These are phyloP conservation scores for Nakaseomyces glabratus DNA, from an alignment of 1,139 yeast species.

Conservation along the genomic window DNA sequence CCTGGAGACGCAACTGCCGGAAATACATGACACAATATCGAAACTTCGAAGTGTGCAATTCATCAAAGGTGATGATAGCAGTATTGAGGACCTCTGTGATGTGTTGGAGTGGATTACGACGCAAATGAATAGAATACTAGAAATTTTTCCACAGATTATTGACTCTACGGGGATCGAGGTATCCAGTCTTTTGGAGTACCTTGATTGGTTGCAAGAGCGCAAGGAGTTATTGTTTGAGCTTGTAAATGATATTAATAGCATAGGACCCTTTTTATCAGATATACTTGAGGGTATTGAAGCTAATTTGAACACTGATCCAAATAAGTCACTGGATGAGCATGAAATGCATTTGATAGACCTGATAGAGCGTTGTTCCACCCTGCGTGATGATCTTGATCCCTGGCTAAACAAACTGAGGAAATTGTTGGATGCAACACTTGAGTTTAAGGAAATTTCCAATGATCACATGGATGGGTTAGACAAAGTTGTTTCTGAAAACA, in stretches of 20 bases:
- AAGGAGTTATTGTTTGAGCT: constrained; percentile 35
- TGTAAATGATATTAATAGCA: constrained; percentile 34
- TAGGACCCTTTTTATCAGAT: constrained; percentile 28
- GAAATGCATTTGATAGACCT: constrained; percentile 25
- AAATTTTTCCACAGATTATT: constrained; percentile 1
- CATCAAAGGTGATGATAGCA: background rate
- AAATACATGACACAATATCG: constrained; percentile 5
- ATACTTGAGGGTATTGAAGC: constrained; percentile 26
- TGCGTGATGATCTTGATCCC: constrained; percentile 32
- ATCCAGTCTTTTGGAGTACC: constrained; percentile 1
- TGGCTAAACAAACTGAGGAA: constrained; percentile 33
- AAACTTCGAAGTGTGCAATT: background rate
- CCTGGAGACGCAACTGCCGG: constrained; percentile 4
- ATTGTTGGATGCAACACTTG: constrained; percentile 46
- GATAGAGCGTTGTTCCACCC: constrained; percentile 33
- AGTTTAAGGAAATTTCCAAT: constrained; percentile 49
- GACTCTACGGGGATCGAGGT: constrained; percentile 5
- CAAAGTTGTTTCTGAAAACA: constrained; percentile 43
- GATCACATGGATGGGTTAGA: constrained; percentile 45
- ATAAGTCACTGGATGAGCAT: constrained; percentile 12
- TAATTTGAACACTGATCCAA: constrained; percentile 13
- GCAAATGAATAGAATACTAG: constrained; percentile 1
- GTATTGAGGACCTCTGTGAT: constrained; percentile 1
- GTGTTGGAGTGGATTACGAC: constrained; percentile 3
- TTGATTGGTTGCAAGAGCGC: constrained; percentile 6